Base-by-base conservation (phyloP, 2,329 filamentous ascomycete species). In the Periconia macrospinosa region DNA sequence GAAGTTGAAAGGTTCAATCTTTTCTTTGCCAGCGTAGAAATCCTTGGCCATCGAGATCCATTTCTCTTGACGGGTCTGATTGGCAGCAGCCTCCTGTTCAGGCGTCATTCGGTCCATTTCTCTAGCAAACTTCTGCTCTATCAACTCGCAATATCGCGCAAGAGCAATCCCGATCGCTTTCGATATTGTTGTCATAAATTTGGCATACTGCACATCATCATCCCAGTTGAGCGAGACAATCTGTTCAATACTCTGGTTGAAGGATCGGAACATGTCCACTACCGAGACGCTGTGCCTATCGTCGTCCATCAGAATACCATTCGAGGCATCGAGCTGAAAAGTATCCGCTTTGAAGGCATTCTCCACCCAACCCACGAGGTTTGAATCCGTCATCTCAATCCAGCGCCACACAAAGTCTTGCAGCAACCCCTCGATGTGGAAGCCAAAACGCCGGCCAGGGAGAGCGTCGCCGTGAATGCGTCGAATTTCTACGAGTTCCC, bases 331-430 rank as follows among this genome's bases (percentile, higher is more conserved):
- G 50, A 96, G 87, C 62, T 86, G 83, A 74, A 97, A 99, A 53
- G 86, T 78, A 70, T 99, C 94, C 63, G 95, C 90, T 71, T 91
- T 93, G 73, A 97, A 88, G 9, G 94, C 92, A 65, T 93, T 86
- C 45, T 95, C 91, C 40, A 97, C 90, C 79, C 94, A 94, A 20
- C 86, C 86, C 56, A 89, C 81, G 67, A 97, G 87, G 67, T 88
- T 91, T 33, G 79, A 79, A 65, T 97, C 92, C 8, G 91, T 92
- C 58, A 86, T 84, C 50, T 84, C 82, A 58, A 99, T 91, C 92
- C 92, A 99, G 54, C 91, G 86, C 92, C 92, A 97, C 6, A 97
- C 94, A 72, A 97, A 99, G 35, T 90, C 88, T 57, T 92, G 89
- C 17, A 99, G 81, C 15, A 96, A 78, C 41, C 87, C 85, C 74